phyloP scores from a whole-genome alignment of 768 basidiomycete species.

The Lactarius pseudohatsudake region DNA sequence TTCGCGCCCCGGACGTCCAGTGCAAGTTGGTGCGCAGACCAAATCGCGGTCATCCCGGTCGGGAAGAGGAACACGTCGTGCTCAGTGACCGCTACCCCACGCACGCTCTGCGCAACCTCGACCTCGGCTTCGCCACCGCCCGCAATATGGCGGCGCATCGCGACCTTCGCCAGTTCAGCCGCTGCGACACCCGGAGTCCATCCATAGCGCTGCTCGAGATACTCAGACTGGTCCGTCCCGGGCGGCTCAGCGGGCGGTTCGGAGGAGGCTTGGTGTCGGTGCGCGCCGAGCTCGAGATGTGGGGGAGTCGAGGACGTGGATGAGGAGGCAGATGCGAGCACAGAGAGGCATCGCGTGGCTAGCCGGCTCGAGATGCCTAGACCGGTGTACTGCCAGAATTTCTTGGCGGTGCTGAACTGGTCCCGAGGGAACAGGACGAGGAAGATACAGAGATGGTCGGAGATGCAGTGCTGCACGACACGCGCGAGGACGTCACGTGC shows the following conservation, averaged over 20 bases:
- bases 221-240: conserved; percentile 62
- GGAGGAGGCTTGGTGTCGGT: conserved; percentile 58
- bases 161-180: conserved; percentile 80
- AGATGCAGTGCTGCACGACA: conserved; percentile 67
- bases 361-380: conserved; percentile 85
- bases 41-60: conserved; percentile 93
- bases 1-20: conserved; percentile 52
- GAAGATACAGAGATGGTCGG: conserved; percentile 56
- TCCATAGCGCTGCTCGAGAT: conserved; percentile 94
- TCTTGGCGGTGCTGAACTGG: conserved; percentile 65
- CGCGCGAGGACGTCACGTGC: conserved; percentile 52
- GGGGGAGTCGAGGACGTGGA: conserved; percentile 26
- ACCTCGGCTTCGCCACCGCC: conserved; percentile 44
- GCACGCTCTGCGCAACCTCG: conserved; percentile 56
- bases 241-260: conserved; percentile 44
- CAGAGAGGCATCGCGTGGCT: conserved; percentile 76
- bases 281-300: conserved; percentile 35
- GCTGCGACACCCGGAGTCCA: conserved; percentile 77
- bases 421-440: conserved; percentile 75
- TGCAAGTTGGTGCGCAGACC: conserved; percentile 79
- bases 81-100: conserved; percentile 74
- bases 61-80: conserved; percentile 88
- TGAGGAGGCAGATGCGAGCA: conserved; percentile 48
- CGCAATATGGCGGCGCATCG: conserved; percentile 80
- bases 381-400: conserved; percentile 97